phyloP scores from a whole-genome alignment of 768 basidiomycete species.

The Leccinellum luteum region DNA sequence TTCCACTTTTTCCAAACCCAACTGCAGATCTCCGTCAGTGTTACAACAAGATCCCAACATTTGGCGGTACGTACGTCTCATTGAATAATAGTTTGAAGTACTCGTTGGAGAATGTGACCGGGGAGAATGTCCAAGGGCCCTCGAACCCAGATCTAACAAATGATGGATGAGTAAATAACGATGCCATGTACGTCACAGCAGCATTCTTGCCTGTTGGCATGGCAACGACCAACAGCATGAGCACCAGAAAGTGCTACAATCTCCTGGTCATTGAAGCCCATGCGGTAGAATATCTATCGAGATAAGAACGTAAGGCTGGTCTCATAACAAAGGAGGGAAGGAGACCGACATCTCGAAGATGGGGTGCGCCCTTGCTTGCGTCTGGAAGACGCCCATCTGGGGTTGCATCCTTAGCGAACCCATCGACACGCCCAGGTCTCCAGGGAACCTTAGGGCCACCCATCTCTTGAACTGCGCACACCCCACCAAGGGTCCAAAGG shows the following conservation, averaged over 20 bases:
- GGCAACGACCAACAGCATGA: constrained; percentile 95
- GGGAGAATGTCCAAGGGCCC: constrained; percentile 95
- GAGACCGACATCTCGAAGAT: constrained; percentile 69
- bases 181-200: not conserved
- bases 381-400: constrained; percentile 92
- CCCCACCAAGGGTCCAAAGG: constrained; percentile 94
- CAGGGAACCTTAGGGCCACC: constrained; percentile 91
- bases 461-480: constrained; percentile 90
- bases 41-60: not conserved
- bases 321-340: not conserved
- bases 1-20: constrained; percentile 97
- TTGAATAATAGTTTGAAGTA: constrained; percentile 82
- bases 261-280: constrained; percentile 95
- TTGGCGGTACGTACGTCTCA: constrained; percentile 57
- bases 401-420: constrained; percentile 66
- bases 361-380: constrained; percentile 77
- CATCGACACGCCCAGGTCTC: constrained; percentile 92
- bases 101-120: constrained; percentile 83
- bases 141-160: constrained; percentile 66
- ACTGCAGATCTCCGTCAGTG: constrained; percentile 28
- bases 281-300: constrained; percentile 63
- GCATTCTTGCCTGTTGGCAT: constrained; percentile 60
- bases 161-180: not conserved
- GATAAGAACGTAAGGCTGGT: not conserved
- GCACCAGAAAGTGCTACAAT: constrained; percentile 94